phyloP scores from a whole-genome alignment of 176 grass and related monocot genomes.

The Triticum turgidum region DNA sequence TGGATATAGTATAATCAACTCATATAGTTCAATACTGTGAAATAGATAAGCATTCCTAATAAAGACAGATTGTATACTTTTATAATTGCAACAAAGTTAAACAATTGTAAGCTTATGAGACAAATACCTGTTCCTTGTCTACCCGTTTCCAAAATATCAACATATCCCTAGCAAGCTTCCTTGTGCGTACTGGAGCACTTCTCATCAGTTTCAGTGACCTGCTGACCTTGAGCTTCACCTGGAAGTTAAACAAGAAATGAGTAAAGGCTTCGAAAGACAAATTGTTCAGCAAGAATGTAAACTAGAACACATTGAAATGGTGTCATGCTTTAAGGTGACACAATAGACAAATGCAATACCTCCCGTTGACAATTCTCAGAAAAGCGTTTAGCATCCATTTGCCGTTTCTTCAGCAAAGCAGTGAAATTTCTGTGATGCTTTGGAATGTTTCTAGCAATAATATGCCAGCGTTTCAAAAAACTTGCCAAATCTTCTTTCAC shows the following conservation, averaged over 20 bases:
- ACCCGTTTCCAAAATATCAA: conserved; percentile 98
- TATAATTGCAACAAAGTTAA: conserved; percentile 4
- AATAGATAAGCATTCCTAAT: conserved; percentile 13
- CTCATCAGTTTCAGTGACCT: conserved; percentile 95
- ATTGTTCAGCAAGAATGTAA: conserved; percentile 27
- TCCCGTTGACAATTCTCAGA: conserved; percentile 92
- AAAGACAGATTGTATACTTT: conserved; percentile 8
- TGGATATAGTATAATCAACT: conserved; percentile 4
- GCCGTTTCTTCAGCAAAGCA: conserved; percentile 67
- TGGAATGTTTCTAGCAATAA: conserved; percentile 72
- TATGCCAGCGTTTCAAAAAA: conserved; percentile 67
- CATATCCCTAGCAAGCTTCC: conserved; percentile 96
- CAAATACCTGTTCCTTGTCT: conserved; percentile 94
- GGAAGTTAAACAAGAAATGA: conserved; percentile 34
- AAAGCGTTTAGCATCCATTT: conserved; percentile 87
- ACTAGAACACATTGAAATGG: conserved; percentile 34
- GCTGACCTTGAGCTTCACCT: conserved; percentile 96
- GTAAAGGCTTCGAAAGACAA: conserved; percentile 31
- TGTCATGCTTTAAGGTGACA: conserved; percentile 10
- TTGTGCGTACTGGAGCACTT: conserved; percentile 83
- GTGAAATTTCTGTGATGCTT: conserved; percentile 84
- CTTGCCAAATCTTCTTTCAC: conserved; percentile 75
- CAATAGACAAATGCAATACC: conserved; percentile 42
- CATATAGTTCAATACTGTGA: not conserved
- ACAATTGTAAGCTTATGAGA: not conserved